These are phyloP conservation scores for Ceratobasidium sp. DNA, from an alignment of 1,284 basidiomycete species.

Conservation along the genomic window DNA sequence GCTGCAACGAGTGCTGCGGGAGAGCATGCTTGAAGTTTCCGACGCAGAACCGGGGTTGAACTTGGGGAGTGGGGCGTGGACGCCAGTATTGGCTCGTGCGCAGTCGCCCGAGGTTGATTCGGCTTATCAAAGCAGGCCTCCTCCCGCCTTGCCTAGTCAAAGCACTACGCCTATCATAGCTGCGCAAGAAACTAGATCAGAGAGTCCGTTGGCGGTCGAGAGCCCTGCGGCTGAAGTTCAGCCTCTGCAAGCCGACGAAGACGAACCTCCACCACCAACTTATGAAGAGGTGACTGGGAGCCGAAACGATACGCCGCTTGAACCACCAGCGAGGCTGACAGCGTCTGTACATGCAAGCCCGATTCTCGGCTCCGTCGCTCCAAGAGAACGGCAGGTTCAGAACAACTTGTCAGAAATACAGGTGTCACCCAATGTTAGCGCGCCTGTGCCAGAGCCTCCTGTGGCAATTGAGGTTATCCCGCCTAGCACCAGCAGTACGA, in stretches of 20 bases:
- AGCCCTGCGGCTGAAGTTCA: background rate
- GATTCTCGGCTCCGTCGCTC: background rate
- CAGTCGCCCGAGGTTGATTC: background rate
- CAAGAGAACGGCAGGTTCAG: background rate
- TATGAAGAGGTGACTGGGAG: conserved; percentile 30
- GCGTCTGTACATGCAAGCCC: background rate
- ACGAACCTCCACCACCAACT: conserved; percentile 24
- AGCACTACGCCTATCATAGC: background rate
- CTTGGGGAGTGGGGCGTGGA: conserved; percentile 12
- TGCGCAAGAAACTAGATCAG: background rate
- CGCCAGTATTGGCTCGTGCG: background rate
- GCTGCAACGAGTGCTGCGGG: conserved; percentile 2
- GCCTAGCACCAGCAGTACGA: conserved; percentile 8
- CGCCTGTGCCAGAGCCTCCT: background rate
- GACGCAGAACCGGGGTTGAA: background rate
- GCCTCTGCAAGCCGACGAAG: background rate
- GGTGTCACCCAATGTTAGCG: background rate
- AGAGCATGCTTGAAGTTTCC: conserved; percentile 1
- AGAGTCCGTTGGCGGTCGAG: background rate
- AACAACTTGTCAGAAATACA: background rate
- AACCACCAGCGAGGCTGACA: background rate
- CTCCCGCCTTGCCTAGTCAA: conserved; percentile 2
- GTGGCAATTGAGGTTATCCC: conserved; percentile 16
- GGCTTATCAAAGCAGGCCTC: background rate
- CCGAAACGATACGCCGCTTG: background rate